Base-by-base conservation (phyloP, 2,329 filamentous ascomycete species). In the Didymellaceae sp. region DNA sequence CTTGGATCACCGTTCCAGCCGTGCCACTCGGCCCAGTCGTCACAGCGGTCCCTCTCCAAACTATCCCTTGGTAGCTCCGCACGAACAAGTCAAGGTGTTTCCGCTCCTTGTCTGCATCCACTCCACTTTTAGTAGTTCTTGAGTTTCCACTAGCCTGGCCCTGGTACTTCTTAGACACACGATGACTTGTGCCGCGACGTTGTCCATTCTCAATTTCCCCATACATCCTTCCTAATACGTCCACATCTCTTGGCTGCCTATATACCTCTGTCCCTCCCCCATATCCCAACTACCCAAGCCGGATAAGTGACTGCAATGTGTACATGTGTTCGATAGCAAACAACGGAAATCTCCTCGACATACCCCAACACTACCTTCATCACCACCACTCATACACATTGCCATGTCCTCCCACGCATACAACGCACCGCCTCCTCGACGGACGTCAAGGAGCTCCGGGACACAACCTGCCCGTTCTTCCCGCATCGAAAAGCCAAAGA, bases 401-500 rank as follows among this genome's bases (percentile, higher is more conserved):
- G n/a, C n/a, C n/a, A 65, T 67, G 53, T 66, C 68, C 17, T 43
- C 57, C 49, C 62, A 65, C 22, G 64, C 67, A 59, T 50, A 65
- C 32, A 55, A 57, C 45, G 52, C 69, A 22, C 65, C 67, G 25
- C 58, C 66, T 6, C 54, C 57, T 52, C 66, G 65, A 34, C 66
- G 71, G 38, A 55, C 64, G 33, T 72, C 71, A 16, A 65, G 71
- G 33, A 65, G 62, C 58, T 71, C 70, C 14, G 59, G 38, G 33
- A 66, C 58, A 45, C 66, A 68, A 40, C 47, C 55, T 39, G 43
- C 55, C 46, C 68, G 68, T n/a, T 61, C 70, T 13, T 67, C 68
- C 39, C 69, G 72, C 17, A 54, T 75, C 32, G 72, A 74, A 47
- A 75, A 75, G 61, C 70, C 72, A 18, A 69, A 63, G 54, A 75